phyloP scores from a whole-genome alignment of 2,329 filamentous ascomycete genomes.

The Sarocladium oryzae region DNA sequence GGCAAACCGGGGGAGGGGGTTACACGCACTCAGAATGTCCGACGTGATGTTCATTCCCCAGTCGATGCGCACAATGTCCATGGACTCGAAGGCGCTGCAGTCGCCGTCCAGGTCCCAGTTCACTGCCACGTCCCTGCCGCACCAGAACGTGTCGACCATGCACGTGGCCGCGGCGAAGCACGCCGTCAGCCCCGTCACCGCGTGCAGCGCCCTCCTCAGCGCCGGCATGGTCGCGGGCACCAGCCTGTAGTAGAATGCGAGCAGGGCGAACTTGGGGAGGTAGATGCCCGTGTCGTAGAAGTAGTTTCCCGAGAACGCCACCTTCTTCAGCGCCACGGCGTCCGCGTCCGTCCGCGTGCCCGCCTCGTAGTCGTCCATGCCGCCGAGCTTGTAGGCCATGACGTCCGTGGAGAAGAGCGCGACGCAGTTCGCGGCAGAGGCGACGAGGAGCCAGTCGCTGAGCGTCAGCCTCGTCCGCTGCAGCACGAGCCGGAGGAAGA shows the following conservation, averaged over 20 bases:
- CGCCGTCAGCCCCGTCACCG: constrained; percentile 16
- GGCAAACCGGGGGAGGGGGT: background rate
- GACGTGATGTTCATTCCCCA: constrained; percentile 21
- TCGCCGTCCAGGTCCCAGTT: constrained; percentile 20
- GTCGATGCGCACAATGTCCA: constrained; percentile 21
- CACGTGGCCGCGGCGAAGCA: constrained; percentile 19
- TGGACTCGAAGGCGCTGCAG: constrained; percentile 21
- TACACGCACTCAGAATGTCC: constrained; percentile 14
- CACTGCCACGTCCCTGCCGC: constrained; percentile 19
- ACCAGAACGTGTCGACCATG: constrained; percentile 25
- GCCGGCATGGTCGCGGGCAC: constrained; percentile 20
- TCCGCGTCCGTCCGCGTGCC: constrained; percentile 12
- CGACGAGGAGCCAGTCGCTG: constrained; percentile 23
- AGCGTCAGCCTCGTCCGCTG: constrained; percentile 20
- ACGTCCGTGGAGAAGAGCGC: constrained; percentile 21
- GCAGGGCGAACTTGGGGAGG: constrained; percentile 21
- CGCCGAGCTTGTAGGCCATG: constrained; percentile 20
- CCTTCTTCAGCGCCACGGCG: constrained; percentile 18
- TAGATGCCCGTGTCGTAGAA: constrained; percentile 26
- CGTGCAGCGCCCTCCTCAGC: constrained; percentile 19
- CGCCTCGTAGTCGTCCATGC: constrained; percentile 18
- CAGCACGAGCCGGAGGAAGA: constrained; percentile 19
- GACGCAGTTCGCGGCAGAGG: constrained; percentile 19
- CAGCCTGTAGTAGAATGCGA: constrained; percentile 23
- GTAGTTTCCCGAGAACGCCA: constrained; percentile 24